Conservation (phyloP, 495 filamentous ascomycete genomes). For the Clavariopsis aquatica region DNA sequence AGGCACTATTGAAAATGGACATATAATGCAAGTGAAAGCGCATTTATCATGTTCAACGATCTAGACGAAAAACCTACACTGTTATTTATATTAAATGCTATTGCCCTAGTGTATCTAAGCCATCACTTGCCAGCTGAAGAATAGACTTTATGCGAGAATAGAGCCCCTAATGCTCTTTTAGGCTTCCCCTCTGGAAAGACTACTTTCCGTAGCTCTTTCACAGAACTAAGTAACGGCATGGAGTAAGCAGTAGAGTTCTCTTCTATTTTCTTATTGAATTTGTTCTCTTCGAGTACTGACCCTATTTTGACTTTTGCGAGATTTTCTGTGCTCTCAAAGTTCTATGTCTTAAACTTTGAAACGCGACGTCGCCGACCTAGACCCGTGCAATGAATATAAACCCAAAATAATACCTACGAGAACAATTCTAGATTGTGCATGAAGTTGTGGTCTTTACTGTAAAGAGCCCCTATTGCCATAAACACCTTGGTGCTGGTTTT, state of each 20-base stretch:
- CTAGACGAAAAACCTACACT: conserved; percentile 22
- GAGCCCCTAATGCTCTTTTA: conserved; percentile 37
- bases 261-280: conserved; percentile 41
- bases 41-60: neutral
- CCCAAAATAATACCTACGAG: conserved; percentile 35
- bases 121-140: conserved; percentile 34
- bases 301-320: conserved; percentile 40
- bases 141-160: conserved; percentile 39
- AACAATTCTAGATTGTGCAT: conserved; percentile 37
- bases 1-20: conserved; percentile 15
- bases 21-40: conserved; percentile 3
- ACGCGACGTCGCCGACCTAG: conserved; percentile 13
- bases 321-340: conserved; percentile 27
- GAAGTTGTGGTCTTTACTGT: conserved; percentile 33
- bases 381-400: conserved; percentile 32
- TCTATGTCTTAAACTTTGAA: conserved; percentile 33
- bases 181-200: conserved; percentile 46
- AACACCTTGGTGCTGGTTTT: conserved; percentile 53
- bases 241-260: conserved; percentile 44
- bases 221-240: conserved; percentile 41
- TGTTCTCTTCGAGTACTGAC: conserved; percentile 41
- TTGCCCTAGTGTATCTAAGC: conserved; percentile 24
- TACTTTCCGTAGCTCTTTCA: conserved; percentile 44
- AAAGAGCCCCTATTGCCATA: conserved; percentile 48
- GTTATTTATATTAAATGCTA: conserved; percentile 24